Conservation (phyloP, 2,329 filamentous ascomycete genomes). For the Ascocoryne sarcoides region DNA sequence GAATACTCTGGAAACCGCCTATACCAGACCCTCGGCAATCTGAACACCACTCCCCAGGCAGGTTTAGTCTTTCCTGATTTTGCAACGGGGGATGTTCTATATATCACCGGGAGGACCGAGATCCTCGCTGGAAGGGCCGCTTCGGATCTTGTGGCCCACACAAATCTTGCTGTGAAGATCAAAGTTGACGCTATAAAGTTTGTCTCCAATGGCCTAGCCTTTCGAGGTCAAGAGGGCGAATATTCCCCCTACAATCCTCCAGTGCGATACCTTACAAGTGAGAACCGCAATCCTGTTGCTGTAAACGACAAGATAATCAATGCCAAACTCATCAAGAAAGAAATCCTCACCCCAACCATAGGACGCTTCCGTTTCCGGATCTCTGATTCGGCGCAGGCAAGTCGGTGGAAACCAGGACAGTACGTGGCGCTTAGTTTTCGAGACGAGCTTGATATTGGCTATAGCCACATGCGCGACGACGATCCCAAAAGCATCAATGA, state of each 20-base stretch:
- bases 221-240: constrained; percentile 51
- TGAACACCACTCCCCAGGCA: constrained; percentile 55
- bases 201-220: constrained; percentile 56
- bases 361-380: constrained; percentile 54
- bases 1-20: constrained; percentile 77
- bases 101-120: constrained; percentile 57
- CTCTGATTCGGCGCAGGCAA: constrained; percentile 26
- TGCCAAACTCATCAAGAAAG: constrained; percentile 51
- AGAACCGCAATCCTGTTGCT: constrained; percentile 33
- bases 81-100: constrained; percentile 62
- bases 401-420: constrained; percentile 58
- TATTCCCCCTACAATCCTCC: constrained; percentile 73
- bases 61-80: constrained; percentile 70
- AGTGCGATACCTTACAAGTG: constrained; percentile 53
- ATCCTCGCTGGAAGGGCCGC: constrained; percentile 59
- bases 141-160: constrained; percentile 52
- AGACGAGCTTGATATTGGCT: constrained; percentile 61
- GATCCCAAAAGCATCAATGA: constrained; percentile 77
- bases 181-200: constrained; percentile 51
- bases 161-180: constrained; percentile 65
- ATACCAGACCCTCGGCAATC: constrained; percentile 77
- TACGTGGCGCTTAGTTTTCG: constrained; percentile 70
- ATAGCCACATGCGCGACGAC: constrained; percentile 74
- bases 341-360: constrained; percentile 56
- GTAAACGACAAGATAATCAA: constrained; percentile 10